A percentile compares a stretch with the other conserved stretches of the same genome.
phyloP scores from a whole-genome alignment of 345 rosid species.

The Bretschneidera sinensis region DNA sequence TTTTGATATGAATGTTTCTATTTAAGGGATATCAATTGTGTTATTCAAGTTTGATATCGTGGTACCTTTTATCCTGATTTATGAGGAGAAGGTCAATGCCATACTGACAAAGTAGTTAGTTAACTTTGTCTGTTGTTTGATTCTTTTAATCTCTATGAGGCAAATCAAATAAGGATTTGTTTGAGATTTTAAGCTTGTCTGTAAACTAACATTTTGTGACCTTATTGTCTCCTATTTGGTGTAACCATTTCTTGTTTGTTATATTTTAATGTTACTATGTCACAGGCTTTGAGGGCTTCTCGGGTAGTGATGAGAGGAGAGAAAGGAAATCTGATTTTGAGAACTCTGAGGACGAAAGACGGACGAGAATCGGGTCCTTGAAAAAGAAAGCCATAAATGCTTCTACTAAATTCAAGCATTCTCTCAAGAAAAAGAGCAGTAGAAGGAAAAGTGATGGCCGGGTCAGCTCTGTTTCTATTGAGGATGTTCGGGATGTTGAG shows the following conservation, averaged over 20 bases:
- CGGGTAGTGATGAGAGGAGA: slow-evolving; percentile 85
- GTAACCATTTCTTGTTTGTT: too few relatives aligned
- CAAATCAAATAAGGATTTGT: neutral
- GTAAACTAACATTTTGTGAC: too few relatives aligned
- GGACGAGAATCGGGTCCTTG: slow-evolving; percentile 83
- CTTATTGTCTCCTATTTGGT: too few relatives aligned
- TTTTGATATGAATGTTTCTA: too few relatives aligned
- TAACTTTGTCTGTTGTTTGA: too few relatives aligned
- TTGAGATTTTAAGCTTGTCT: too few relatives aligned
- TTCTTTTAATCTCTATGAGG: too few relatives aligned
- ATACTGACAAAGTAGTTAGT: too few relatives aligned
- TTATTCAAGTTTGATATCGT: too few relatives aligned
- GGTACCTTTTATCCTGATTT: too few relatives aligned
- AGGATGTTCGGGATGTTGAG: slow-evolving; percentile 88
- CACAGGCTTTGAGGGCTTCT: slow-evolving; percentile 91
- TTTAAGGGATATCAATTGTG: too few relatives aligned
- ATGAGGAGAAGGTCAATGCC: too few relatives aligned
- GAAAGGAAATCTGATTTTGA: slow-evolving; percentile 96
- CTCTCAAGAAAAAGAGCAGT: slow-evolving; percentile 80
- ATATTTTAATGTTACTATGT: neutral
- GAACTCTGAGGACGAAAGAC: slow-evolving; percentile 97
- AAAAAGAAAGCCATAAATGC: slow-evolving; percentile 95
- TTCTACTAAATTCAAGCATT: slow-evolving; percentile 82
- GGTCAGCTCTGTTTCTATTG: slow-evolving; percentile 96
- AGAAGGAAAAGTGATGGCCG: slow-evolving; percentile 81